Evolutionary conservation across 2,329 filamentous ascomycete species (phyloP).

Genomic region (Akanthomyces lecanii): DNA sequence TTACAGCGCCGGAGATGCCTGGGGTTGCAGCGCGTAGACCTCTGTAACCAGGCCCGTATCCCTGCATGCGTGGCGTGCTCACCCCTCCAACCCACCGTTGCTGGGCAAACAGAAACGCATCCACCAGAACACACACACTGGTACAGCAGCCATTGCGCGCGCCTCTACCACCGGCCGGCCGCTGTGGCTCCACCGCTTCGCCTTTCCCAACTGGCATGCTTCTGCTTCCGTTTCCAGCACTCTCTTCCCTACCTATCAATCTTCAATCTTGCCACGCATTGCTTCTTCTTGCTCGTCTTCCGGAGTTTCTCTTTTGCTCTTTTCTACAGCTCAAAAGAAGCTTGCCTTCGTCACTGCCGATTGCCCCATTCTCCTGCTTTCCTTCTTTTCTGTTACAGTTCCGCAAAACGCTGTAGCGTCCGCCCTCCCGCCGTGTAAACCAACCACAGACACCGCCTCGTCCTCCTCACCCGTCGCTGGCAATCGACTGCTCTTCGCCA

Average conservation of each 20-base stretch:
- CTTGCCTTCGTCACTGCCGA: neutral
- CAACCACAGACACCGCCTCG: neutral
- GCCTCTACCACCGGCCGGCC: no score
- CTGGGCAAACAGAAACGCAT: constrained; percentile 4
- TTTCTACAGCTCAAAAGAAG: neutral
- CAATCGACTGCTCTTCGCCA: no score
- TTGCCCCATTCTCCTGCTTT: neutral
- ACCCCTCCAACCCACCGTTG: constrained; percentile 9
- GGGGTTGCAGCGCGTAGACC: neutral
- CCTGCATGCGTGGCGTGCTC: neutral
- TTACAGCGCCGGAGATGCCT: neutral
- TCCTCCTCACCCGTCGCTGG: neutral
- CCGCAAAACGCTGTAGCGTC: neutral
- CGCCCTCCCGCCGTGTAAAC: neutral
- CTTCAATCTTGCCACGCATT: neutral
- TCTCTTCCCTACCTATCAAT: constrained; percentile 2
- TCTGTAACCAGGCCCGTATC: neutral
- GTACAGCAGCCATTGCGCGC: neutral
- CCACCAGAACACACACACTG: neutral
- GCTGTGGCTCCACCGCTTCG: neutral
- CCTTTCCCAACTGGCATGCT: constrained; percentile 1
- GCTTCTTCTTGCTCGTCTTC: neutral
- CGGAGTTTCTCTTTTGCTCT: neutral
- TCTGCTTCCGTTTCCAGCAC: constrained; percentile 14
- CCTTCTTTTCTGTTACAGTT: neutral